Percentiles rank a stretch among this genome's conserved stretches.
phyloP scores from a whole-genome alignment of 1,284 basidiomycete genomes.

The Irpex sp. region DNA sequence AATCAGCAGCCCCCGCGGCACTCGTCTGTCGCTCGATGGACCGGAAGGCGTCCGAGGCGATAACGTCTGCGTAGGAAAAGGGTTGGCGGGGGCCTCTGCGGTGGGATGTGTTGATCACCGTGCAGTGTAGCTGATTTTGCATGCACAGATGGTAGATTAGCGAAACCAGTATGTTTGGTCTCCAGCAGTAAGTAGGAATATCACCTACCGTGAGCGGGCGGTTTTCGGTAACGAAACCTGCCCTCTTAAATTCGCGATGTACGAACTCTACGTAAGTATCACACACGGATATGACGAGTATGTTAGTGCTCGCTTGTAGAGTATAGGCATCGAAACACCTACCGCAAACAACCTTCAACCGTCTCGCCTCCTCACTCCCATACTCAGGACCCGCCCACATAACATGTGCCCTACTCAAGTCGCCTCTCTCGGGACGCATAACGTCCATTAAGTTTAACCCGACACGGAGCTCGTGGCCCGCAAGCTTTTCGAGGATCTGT shows the following conservation, averaged over 20 bases:
- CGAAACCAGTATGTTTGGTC: no score
- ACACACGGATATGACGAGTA: not conserved
- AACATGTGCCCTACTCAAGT: constrained; percentile 47
- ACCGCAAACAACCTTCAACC: constrained; percentile 41
- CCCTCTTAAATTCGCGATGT: constrained; percentile 40
- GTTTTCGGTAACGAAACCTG: constrained; percentile 41
- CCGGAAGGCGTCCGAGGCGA: constrained; percentile 30
- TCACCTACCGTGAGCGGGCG: constrained; percentile 47
- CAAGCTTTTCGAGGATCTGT: constrained; percentile 31
- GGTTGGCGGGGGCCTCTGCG: constrained; percentile 35
- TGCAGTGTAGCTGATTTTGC: constrained; percentile 57
- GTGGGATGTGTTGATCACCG: constrained; percentile 58
- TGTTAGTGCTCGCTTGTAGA: not conserved
- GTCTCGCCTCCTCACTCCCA: constrained; percentile 21
- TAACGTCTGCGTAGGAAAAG: constrained; percentile 47
- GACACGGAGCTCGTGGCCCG: constrained; percentile 32
- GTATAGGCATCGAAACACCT: constrained; percentile 13
- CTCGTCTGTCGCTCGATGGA: constrained; percentile 9
- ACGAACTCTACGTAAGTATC: constrained; percentile 36
- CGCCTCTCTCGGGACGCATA: constrained; percentile 41
- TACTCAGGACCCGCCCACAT: constrained; percentile 50
- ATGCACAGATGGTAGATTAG: no score
- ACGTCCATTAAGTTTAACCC: constrained; percentile 48
- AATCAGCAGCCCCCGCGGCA: not conserved
- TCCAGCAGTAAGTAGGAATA: no score